Evolutionary conservation across 2,329 filamentous ascomycete genomes (phyloP).

Genomic region (Hypoxylon sp.): DNA sequence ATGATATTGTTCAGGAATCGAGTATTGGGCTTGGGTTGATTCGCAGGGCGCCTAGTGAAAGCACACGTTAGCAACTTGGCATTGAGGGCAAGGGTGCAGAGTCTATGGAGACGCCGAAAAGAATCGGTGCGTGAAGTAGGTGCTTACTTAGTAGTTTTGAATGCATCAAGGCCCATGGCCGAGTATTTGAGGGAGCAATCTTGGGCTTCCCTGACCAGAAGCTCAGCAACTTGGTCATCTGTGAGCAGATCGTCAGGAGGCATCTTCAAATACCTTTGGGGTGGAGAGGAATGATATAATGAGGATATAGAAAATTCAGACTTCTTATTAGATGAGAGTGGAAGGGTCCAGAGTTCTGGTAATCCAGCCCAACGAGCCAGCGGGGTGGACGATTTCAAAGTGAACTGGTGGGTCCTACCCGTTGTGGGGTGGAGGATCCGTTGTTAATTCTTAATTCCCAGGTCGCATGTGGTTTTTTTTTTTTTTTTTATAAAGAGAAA

Average conservation of each 20-base stretch:
- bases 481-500: conserved; percentile 1
- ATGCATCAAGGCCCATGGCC: conserved; percentile 79
- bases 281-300: background rate
- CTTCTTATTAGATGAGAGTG: conserved; percentile 10
- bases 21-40: conserved; percentile 89
- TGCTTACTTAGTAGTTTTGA: conserved; percentile 63
- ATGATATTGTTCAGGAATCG: conserved; percentile 91
- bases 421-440: conserved; percentile 16
- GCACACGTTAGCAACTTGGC: conserved; percentile 26
- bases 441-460: background rate
- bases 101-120: conserved; percentile 1
- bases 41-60: conserved; percentile 67
- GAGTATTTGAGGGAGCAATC: conserved; percentile 82
- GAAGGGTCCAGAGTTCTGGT: conserved; percentile 9
- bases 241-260: conserved; percentile 65
- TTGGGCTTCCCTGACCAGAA: conserved; percentile 85
- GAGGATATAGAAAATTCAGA: background rate
- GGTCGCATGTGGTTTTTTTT: too few species aligned
- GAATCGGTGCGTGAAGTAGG: conserved; percentile 26
- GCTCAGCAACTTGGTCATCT: conserved; percentile 83
- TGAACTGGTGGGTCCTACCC: conserved; percentile 2
- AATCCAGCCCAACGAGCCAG: conserved; percentile 15
- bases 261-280: conserved; percentile 40
- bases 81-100: conserved; percentile 6
- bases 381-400: conserved; percentile 29